Evolutionary conservation across 1,284 basidiomycete species (phyloP).

Genomic region (Butyriboletus regius): DNA sequence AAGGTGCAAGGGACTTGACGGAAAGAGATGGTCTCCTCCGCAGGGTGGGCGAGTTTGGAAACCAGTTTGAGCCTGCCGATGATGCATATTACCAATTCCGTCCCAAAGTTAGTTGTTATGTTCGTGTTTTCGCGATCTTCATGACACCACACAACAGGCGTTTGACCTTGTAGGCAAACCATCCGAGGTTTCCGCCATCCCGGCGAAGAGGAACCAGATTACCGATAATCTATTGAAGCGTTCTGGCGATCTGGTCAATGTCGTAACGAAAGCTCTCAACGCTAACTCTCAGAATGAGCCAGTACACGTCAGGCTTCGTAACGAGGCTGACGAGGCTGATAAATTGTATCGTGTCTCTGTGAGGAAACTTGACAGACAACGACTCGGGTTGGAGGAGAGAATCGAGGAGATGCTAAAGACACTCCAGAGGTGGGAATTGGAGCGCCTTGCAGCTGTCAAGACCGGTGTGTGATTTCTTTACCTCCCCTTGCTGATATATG

Average conservation of each 20-base stretch:
- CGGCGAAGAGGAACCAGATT: constrained; percentile 40
- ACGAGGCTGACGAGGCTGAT: constrained; percentile 74
- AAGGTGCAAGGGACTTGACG: constrained; percentile 69
- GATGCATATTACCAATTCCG: constrained; percentile 77
- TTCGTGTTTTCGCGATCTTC: not conserved
- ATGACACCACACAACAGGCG: constrained; percentile 40
- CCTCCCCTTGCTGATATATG: not conserved
- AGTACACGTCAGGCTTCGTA: constrained; percentile 58
- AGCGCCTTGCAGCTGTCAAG: constrained; percentile 75
- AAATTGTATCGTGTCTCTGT: constrained; percentile 68
- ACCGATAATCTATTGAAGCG: constrained; percentile 59
- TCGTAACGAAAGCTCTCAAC: constrained; percentile 67
- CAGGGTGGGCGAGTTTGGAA: constrained; percentile 73
- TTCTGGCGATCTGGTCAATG: constrained; percentile 58
- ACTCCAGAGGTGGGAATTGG: constrained; percentile 78
- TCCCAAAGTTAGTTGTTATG: constrained; percentile 48
- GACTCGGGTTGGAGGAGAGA: constrained; percentile 75
- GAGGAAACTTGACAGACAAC: constrained; percentile 69
- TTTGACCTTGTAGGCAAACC: constrained; percentile 54
- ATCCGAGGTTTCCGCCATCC: constrained; percentile 29
- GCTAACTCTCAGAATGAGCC: constrained; percentile 51
- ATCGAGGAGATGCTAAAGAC: constrained; percentile 74
- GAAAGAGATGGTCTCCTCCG: constrained; percentile 69
- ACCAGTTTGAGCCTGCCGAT: constrained; percentile 65
- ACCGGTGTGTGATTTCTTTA: constrained; percentile 47